These are phyloP conservation scores for Perilla frutescens DNA, from an alignment of 257 asterid genomes.

Conservation along the genomic window DNA sequence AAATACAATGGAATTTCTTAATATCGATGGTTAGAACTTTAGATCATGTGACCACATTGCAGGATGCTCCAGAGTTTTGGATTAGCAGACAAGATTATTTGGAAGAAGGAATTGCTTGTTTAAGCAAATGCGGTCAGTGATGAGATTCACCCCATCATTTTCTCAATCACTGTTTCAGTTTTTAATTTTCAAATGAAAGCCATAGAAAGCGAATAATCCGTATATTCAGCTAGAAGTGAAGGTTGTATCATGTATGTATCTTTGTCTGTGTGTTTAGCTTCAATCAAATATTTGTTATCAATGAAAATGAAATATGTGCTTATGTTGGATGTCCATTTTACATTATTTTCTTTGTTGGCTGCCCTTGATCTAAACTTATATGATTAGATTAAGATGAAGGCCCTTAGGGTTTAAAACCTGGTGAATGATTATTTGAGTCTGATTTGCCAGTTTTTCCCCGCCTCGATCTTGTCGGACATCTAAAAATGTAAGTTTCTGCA, in stretches of 20 bases:
- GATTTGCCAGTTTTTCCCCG: no score
- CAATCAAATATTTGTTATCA: neutral
- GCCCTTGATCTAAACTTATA: neutral
- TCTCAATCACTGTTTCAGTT: neutral
- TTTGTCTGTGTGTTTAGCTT: conserved; percentile 1
- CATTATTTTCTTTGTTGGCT: neutral
- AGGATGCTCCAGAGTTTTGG: conserved; percentile 99
- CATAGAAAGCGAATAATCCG: conserved; percentile 15
- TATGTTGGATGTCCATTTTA: conserved; percentile 5
- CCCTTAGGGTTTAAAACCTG: no score
- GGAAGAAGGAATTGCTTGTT: conserved; percentile 93
- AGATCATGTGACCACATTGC: conserved; percentile 38
- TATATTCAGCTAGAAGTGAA: conserved; percentile 24
- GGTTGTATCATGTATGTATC: conserved; percentile 16
- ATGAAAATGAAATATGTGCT: conserved; percentile 10
- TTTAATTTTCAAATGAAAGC: conserved; percentile 4
- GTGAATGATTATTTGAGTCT: no score
- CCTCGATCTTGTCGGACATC: no score
- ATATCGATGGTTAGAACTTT: conserved; percentile 5
- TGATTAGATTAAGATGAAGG: neutral
- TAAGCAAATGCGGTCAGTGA: conserved; percentile 93
- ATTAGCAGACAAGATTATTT: conserved; percentile 92
- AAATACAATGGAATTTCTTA: neutral
- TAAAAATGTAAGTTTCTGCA: no score
- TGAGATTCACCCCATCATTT: conserved; percentile 38